Base-by-base conservation (phyloP, 371 early-diverging fungal genomes). In the Mortierella sp. region DNA sequence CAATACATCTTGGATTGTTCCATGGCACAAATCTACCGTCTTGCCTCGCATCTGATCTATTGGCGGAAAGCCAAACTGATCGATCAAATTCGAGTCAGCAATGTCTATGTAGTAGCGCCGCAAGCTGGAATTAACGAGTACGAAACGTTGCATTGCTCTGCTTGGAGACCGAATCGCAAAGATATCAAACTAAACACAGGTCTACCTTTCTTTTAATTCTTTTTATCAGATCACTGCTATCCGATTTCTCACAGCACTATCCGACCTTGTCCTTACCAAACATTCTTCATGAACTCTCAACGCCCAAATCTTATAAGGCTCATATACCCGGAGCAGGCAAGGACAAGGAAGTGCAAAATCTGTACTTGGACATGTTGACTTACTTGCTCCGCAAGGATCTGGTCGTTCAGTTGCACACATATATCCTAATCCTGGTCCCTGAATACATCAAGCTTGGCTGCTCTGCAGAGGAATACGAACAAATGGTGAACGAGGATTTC, bases 51-150 rank as follows among this genome's bases (percentile, higher is more conserved):
- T 79, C 81, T 98, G 38, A 91, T 95, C 42, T 94, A 92, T 71
- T 96, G 97, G 96, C 74, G 87, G 46, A 93, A 94, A 64, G 96
- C 96, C 4, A 91, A 91, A 66, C 80, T 96, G 39, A 93, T 96
- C 45, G 89, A 94, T 76, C 91, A 92, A 9, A 89, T 96, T 48
- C 86, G 84, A 61, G 82, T 88, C 34, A 81, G 89, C 47, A 93
- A 94, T 61, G 87, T 92, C 12, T 97, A 96, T 72, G 90, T 93
- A 1, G 86, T 94, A 0, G 85, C 93, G 0, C 91, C 91, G 1
- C 74, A 86, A 51, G 89, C 90, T 1, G 85, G 84, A 51, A 63
- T 90, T 23, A 80, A 83, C 39, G 82, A 82, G 91, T 92, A 82
- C n/a, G 30, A 19, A 3, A 45, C 34, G 3, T 1, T 46, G n/a